Base-by-base conservation (phyloP, 768 basidiomycete genomes). In the Psilocybe sp. region DNA sequence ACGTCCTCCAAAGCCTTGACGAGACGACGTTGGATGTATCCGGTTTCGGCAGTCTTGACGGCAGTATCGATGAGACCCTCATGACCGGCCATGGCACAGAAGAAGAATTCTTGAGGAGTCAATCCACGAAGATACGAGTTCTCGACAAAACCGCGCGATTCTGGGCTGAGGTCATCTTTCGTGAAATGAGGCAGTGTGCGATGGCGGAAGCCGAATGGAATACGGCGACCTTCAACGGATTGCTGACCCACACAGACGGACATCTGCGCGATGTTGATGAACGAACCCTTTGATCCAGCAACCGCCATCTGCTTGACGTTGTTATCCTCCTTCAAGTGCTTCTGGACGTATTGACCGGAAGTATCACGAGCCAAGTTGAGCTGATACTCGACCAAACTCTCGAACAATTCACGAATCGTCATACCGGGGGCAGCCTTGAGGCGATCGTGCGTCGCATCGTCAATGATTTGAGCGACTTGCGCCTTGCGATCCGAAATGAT, bases 221-320 rank as follows among this genome's bases (percentile, higher is more conserved):
- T 97, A 53, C 97, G 95, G 59, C 92, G 92, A 58, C 97, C 97
- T 70, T 98, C 97, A 45, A 99, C 96, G 60, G 85, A 88, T 73
- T 98, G 96, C 70, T 98, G 97, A 19, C 97, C 97, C 37, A 99
- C 97, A 76, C 94, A 94, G 49, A 95, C 95, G 13, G 96, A 96
- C 97, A 98, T 98, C 72, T 99, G 97, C 10, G 97, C 98, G 62
- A 99, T 98, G 70, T 99, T 99, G 80, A 98, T 99, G 77, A 93
- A 95, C 0, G 94, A 94, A 69, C 95, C 94, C 71, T 99, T 98
- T 11, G 97, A 97, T 19, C 97, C 97, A 8, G 97, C 95, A 5
- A 96, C 92, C 63, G 98, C 96, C 97, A 99, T 99, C 80, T 98
- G 97, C 79, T 98, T 99, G 75, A 98, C 95, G 60, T 98, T 98